phyloP scores from a whole-genome alignment of 1,139 yeast genomes.

The Taphrina flavorubra region DNA sequence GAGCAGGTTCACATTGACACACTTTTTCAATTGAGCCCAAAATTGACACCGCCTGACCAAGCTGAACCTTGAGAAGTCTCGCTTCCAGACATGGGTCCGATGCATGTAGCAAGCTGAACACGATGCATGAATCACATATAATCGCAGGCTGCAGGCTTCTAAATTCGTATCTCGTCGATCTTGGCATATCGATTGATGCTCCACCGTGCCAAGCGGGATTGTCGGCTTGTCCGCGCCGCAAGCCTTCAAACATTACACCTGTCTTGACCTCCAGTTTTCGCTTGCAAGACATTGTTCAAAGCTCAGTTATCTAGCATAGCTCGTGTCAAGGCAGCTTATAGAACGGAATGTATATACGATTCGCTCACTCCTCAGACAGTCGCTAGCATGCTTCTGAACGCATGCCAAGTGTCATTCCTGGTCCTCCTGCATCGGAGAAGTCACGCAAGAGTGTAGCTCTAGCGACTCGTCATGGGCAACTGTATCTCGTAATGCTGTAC shows the following conservation, averaged over 20 bases:
- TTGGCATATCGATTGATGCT: slow-evolving; percentile 6
- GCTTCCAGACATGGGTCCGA: no score
- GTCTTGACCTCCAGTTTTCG: no score
- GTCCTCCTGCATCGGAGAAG: slow-evolving; percentile 9
- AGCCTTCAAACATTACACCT: background rate
- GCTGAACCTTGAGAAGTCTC: no score
- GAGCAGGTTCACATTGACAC: no score
- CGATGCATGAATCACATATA: no score
- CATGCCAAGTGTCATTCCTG: slow-evolving; percentile 21
- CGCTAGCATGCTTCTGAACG: slow-evolving; percentile 4
- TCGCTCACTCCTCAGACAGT: background rate
- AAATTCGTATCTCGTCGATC: slow-evolving; percentile 5
- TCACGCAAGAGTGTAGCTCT: slow-evolving; percentile 16
- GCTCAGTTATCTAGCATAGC: background rate
- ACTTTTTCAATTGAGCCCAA: no score
- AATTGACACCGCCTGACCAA: no score
- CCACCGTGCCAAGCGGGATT: no score
- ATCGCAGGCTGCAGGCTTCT: background rate
- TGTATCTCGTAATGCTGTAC: slow-evolving; percentile 10
- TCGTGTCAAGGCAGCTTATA: no score
- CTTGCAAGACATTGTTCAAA: no score
- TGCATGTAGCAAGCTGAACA: no score
- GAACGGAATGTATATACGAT: no score
- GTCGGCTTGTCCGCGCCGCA: background rate
- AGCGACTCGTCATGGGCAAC: slow-evolving; percentile 36